Base-by-base conservation (phyloP, 2,329 filamentous ascomycete species). In the Aspergillus sp. region DNA sequence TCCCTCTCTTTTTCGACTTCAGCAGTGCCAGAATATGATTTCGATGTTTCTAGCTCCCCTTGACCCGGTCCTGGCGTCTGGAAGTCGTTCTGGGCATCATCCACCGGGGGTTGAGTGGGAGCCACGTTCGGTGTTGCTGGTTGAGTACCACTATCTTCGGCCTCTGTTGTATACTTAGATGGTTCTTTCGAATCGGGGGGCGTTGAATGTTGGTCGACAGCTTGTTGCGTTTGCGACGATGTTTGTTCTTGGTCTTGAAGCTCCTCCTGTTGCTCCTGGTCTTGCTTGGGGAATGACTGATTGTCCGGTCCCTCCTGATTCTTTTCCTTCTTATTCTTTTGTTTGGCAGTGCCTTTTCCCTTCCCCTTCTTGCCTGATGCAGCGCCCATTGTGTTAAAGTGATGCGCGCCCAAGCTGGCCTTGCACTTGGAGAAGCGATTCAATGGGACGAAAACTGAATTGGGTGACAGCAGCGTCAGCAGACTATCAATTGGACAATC, bases 281-380 rank as follows among this genome's bases (percentile, higher is more conserved):
- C 24, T 32, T 33, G 17, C 33, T 42, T 15, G 32, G 42, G 45
- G 39, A 41, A 40, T 34, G 49, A 45, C 32, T 52, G 52, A 33
- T 38, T 39, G 31, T 49, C 51, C 36, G 44, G 36, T 24, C 30
- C 33, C 29, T 56, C 54, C 37, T 55, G 50, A 31, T 30, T 43
- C 45, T 57, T 56, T 29, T 33, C 37, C 50, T 55, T 57, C 41
- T 57, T 57, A 53, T 45, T 47, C 45, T 55, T 55, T 39, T 47
- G 42, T 39, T 53, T 55, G 30, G 25, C 39, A 27, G 35, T 39
- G 27, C 44, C 35, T 44, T 55, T 58, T 43, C 38, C 42, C 32
- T 54, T 58, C 33, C 35, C 31, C 38, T 55, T 55, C 45, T 55
- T 56, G 41, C 46, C 41, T 46, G 45, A 36, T 22, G 19, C 19